A percentile compares a stretch with the other conserved stretches of the same genome.
These are phyloP conservation scores for Dissophora globulifera DNA, from an alignment of 192 early-diverging fungal genomes.

Conservation along the genomic window DNA sequence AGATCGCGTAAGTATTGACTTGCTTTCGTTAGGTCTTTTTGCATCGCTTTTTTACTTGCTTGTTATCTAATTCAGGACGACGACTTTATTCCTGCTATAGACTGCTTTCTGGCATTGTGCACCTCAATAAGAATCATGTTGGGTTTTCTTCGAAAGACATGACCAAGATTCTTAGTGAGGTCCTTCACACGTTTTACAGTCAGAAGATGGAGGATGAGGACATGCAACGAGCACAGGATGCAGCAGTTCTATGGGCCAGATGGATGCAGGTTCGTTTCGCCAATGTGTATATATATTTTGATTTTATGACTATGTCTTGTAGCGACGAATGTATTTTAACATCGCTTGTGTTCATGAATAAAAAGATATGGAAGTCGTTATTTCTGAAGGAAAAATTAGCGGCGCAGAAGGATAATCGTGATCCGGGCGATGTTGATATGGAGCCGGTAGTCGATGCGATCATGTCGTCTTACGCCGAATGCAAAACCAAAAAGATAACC, in stretches of 20 bases:
- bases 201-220: conserved; percentile 13
- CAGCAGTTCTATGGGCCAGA: neutral
- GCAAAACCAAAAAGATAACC: neutral
- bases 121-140: conserved; percentile 21
- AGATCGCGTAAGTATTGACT: conserved; percentile 18
- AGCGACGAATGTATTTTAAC: neutral
- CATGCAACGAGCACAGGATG: conserved; percentile 9
- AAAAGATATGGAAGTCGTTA: conserved; percentile 5
- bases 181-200: conserved; percentile 20
- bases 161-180: neutral
- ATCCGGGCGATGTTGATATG: neutral
- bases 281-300: no score
- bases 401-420: conserved; percentile 4
- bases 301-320: no score
- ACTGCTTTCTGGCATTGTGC: conserved; percentile 20
- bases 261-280: conserved; percentile 16
- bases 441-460: conserved; percentile 9
- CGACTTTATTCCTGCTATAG: neutral
- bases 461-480: conserved; percentile 1
- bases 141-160: conserved; percentile 10
- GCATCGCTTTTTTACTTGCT: neutral
- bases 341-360: neutral
- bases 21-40: neutral
- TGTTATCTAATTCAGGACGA: neutral
- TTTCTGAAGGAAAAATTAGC: conserved; percentile 9